Percentiles rank a stretch among this genome's conserved stretches.
Evolutionary conservation across 2,329 filamentous ascomycete genomes (phyloP).

Genomic region (Pestalotiopsis sp.): DNA sequence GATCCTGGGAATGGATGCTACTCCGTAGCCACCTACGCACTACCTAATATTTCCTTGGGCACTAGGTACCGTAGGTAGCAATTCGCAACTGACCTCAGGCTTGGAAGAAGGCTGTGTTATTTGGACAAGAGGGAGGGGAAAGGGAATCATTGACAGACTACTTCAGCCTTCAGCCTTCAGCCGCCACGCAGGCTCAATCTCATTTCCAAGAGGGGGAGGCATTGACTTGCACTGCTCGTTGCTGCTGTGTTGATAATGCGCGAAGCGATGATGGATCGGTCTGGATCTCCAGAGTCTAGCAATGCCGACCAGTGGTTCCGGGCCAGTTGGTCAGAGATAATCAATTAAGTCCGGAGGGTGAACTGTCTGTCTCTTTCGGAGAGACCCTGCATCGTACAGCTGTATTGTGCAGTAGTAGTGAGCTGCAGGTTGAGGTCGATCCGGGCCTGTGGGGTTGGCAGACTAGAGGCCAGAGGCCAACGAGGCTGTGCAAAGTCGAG

Average conservation of each 20-base stretch:
- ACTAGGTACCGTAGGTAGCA: background rate
- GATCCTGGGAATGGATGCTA: background rate
- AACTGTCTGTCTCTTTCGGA: background rate
- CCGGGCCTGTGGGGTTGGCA: slow-evolving; percentile 6
- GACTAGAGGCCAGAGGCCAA: slow-evolving; percentile 22
- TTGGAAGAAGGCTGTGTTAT: slow-evolving; percentile 10
- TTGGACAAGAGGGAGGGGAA: background rate
- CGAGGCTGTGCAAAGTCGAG: slow-evolving; percentile 24
- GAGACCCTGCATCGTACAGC: background rate
- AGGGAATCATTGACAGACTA: background rate
- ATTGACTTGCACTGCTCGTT: background rate
- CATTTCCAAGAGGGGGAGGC: background rate
- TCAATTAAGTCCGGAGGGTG: background rate
- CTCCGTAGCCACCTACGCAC: background rate
- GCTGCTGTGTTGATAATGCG: background rate
- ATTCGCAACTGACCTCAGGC: slow-evolving; percentile 4
- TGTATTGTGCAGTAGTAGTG: background rate
- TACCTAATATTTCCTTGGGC: background rate
- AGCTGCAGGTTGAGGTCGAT: background rate
- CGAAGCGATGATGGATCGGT: background rate
- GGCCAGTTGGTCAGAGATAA: background rate
- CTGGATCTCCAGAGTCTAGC: background rate
- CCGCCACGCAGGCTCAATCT: background rate
- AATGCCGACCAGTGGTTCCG: background rate
- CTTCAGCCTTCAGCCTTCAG: background rate